Evolutionary conservation across 2,329 filamentous ascomycete species (phyloP).

Genomic region (Cercospora zeae-maydis): DNA sequence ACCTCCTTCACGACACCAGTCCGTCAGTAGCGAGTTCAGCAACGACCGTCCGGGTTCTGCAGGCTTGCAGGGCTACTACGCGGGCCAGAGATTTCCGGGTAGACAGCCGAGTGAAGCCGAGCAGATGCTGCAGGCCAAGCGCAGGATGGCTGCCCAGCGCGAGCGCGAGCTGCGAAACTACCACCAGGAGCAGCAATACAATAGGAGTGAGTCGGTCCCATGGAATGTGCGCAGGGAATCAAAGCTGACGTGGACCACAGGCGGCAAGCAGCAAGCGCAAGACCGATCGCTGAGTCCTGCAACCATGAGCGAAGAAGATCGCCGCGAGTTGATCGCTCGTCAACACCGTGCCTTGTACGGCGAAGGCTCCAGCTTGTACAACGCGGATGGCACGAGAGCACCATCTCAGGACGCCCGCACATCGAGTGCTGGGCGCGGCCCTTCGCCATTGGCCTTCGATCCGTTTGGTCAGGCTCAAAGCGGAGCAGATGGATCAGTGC

Average conservation of each 20-base stretch:
- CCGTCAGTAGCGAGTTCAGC: constrained; percentile 74
- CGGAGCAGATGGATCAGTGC: constrained; percentile 52
- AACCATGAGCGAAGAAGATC: constrained; percentile 90
- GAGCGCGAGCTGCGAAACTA: constrained; percentile 99
- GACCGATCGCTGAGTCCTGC: constrained; percentile 81
- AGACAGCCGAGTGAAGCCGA: constrained; percentile 86
- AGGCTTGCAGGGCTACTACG: constrained; percentile 91
- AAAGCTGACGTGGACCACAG: constrained; percentile 40
- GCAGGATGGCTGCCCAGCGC: constrained; percentile 97
- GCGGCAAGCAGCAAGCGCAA: constrained; percentile 60
- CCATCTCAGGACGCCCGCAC: constrained; percentile 63
- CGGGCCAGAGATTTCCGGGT: constrained; percentile 84
- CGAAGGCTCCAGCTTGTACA: constrained; percentile 64
- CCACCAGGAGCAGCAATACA: constrained; percentile 99
- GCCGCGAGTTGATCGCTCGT: constrained; percentile 90
- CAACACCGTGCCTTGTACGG: constrained; percentile 94
- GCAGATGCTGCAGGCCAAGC: constrained; percentile 98
- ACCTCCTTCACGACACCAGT: constrained; percentile 72
- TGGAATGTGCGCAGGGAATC: neutral
- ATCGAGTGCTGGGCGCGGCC: constrained; percentile 64
- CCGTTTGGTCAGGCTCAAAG: constrained; percentile 56
- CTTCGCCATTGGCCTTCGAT: constrained; percentile 78
- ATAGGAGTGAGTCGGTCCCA: constrained; percentile 70
- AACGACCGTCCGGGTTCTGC: constrained; percentile 67
- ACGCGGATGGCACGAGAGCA: constrained; percentile 66